phyloP scores from a whole-genome alignment of 805 yeast species.

The Spencermartinsiella europaea region DNA sequence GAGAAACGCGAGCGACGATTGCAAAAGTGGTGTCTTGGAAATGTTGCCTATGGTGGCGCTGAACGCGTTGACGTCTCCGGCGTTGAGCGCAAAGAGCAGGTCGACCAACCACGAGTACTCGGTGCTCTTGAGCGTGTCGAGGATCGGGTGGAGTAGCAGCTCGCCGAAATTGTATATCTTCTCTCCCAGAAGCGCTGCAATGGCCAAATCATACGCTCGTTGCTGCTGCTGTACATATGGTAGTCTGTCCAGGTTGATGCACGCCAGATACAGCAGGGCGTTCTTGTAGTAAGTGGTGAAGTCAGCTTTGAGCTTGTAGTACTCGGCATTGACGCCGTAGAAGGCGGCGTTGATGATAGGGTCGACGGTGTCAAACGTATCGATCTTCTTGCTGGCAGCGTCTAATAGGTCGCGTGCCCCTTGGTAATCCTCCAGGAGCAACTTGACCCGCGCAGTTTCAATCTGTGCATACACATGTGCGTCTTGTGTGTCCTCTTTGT shows the following conservation, averaged over 20 bases:
- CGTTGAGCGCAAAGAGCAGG: constrained; percentile 63
- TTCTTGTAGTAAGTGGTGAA: constrained; percentile 78
- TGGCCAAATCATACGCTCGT: constrained; percentile 68
- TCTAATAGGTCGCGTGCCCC: constrained; percentile 69
- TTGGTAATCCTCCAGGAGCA: constrained; percentile 49
- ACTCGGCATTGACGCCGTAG: constrained; percentile 73
- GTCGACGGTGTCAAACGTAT: constrained; percentile 50
- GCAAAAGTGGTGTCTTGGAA: constrained; percentile 50
- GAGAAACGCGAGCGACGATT: constrained; percentile 57
- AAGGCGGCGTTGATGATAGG: constrained; percentile 72
- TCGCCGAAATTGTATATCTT: constrained; percentile 94
- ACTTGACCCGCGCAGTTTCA: constrained; percentile 69
- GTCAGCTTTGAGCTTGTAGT: constrained; percentile 68
- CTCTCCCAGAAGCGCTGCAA: constrained; percentile 87
- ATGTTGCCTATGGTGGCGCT: constrained; percentile 43
- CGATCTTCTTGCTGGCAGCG: constrained; percentile 51
- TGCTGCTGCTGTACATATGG: constrained; percentile 39
- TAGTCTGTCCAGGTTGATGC: constrained; percentile 48
- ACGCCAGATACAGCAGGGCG: constrained; percentile 75
- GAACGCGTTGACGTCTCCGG: constrained; percentile 70
- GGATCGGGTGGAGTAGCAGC: constrained; percentile 81
- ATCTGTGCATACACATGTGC: constrained; percentile 56
- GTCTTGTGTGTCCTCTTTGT: constrained; percentile 36
- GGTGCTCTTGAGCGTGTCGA: constrained; percentile 46
- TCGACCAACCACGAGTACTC: constrained; percentile 66